phyloP scores from a whole-genome alignment of 139 green algal species.

The Raphidocelis subcapitata region DNA sequence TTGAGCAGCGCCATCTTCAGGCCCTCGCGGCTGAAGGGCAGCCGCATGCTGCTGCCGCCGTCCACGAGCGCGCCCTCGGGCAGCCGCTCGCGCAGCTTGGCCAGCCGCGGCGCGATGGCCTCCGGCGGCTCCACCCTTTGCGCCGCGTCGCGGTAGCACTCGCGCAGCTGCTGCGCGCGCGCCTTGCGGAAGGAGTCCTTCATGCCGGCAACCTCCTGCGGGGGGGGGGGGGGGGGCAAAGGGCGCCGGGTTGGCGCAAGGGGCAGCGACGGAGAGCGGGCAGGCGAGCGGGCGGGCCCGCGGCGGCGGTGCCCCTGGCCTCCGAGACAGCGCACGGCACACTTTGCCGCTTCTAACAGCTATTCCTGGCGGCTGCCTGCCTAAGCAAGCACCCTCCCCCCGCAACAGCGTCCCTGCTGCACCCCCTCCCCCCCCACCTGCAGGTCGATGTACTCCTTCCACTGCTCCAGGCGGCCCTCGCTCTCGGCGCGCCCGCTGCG shows the following conservation, averaged over 20 bases:
- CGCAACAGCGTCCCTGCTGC: neutral
- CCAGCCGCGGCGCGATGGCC: neutral
- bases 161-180: conserved; percentile 22
- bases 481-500: conserved; percentile 46
- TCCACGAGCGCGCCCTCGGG: conserved; percentile 10
- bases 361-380: too few species aligned
- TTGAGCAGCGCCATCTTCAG: conserved; percentile 52
- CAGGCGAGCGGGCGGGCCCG: too few species aligned
- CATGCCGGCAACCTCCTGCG: conserved; percentile 54
- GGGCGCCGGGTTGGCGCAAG: too few species aligned
- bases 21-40: conserved; percentile 49
- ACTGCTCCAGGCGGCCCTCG: conserved; percentile 59
- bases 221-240: too few species aligned
- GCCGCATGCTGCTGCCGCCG: conserved; percentile 28
- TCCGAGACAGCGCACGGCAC: too few species aligned
- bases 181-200: conserved; percentile 44
- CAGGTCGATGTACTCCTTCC: conserved; percentile 52
- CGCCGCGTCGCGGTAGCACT: conserved; percentile 15
- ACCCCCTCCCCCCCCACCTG: neutral
- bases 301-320: too few species aligned
- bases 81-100: neutral
- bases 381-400: too few species aligned
- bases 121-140: neutral
- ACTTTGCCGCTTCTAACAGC: too few species aligned
- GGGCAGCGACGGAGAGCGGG: too few species aligned